A percentile compares a stretch with the other conserved stretches of the same genome.
These are phyloP conservation scores for Juncus inflexus DNA, from an alignment of 176 grass and related monocot species.

Conservation along the genomic window DNA sequence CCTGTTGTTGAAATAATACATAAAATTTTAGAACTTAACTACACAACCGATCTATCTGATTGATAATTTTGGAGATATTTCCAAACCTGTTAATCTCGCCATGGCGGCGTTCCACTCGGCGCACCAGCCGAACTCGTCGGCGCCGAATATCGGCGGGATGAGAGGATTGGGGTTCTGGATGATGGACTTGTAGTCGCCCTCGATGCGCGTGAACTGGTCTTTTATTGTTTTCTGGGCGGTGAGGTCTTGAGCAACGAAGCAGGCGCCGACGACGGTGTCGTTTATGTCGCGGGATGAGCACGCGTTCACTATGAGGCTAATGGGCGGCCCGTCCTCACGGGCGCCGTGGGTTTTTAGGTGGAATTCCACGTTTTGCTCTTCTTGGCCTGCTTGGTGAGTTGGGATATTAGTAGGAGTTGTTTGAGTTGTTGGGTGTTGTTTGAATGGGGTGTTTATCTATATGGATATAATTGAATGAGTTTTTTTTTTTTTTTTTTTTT, in stretches of 20 bases:
- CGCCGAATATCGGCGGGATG: constrained; percentile 91
- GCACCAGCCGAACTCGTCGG: constrained; percentile 91
- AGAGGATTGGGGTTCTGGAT: constrained; percentile 75
- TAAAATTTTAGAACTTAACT: too few relatives aligned
- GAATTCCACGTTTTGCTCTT: constrained; percentile 87
- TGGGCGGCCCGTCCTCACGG: constrained; percentile 47
- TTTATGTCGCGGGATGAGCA: constrained; percentile 79
- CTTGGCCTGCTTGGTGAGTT: constrained; percentile 61
- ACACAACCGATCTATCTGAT: too few relatives aligned
- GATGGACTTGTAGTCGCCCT: constrained; percentile 93
- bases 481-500: too few relatives aligned
- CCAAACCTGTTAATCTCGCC: constrained; percentile 46
- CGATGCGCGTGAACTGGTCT: constrained; percentile 80
- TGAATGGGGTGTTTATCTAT: too few relatives aligned
- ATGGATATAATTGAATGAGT: too few relatives aligned
- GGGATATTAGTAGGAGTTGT: too few relatives aligned
- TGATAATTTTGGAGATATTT: too few relatives aligned
- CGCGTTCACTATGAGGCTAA: constrained; percentile 82
- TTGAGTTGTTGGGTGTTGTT: too few relatives aligned
- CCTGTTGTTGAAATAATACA: constrained; percentile 13
- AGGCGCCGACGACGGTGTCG: constrained; percentile 72
- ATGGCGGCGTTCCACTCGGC: constrained; percentile 94
- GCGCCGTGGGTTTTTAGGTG: constrained; percentile 77
- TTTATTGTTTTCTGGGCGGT: constrained; percentile 87
- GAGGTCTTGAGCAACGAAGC: constrained; percentile 96